A percentile compares a stretch with the other conserved stretches of the same genome.
Evolutionary conservation across 2,329 filamentous ascomycete genomes (phyloP).

Genomic region (Aspergillus latus): DNA sequence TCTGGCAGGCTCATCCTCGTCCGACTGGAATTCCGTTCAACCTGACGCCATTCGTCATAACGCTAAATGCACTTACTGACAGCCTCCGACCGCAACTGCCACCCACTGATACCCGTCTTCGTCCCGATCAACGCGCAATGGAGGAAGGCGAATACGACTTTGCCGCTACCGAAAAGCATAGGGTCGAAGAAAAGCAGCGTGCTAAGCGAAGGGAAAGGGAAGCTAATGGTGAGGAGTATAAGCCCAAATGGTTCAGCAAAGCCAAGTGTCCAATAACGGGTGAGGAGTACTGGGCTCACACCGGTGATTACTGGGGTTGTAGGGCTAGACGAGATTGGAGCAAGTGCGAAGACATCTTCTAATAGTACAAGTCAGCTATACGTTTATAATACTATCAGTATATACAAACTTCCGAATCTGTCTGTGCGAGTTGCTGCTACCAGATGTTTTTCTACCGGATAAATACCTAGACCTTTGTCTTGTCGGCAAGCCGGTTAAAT

Average conservation of each 20-base stretch:
- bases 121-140: constrained; percentile 96
- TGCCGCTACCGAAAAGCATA: constrained; percentile 89
- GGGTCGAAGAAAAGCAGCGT: constrained; percentile 88
- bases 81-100: constrained; percentile 73
- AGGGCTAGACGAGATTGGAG: constrained; percentile 64
- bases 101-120: constrained; percentile 88
- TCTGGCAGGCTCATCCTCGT: constrained; percentile 85
- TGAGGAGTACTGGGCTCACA: constrained; percentile 87
- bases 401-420: too few species aligned
- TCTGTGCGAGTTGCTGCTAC: too few species aligned
- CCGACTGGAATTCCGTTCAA: constrained; percentile 92
- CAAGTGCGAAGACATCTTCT: constrained; percentile 73
- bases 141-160: constrained; percentile 97
- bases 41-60: constrained; percentile 91
- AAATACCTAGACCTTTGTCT: too few species aligned
- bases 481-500: too few species aligned
- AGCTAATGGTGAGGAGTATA: constrained; percentile 74
- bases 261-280: constrained; percentile 76
- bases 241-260: constrained; percentile 81
- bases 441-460: too few species aligned
- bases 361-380: not conserved
- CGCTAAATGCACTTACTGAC: constrained; percentile 90
- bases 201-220: constrained; percentile 72
- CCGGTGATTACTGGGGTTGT: constrained; percentile 80
- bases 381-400: too few species aligned